phyloP scores from a whole-genome alignment of 2,329 filamentous ascomycete species.

The Simplicillium aogashimaense region DNA sequence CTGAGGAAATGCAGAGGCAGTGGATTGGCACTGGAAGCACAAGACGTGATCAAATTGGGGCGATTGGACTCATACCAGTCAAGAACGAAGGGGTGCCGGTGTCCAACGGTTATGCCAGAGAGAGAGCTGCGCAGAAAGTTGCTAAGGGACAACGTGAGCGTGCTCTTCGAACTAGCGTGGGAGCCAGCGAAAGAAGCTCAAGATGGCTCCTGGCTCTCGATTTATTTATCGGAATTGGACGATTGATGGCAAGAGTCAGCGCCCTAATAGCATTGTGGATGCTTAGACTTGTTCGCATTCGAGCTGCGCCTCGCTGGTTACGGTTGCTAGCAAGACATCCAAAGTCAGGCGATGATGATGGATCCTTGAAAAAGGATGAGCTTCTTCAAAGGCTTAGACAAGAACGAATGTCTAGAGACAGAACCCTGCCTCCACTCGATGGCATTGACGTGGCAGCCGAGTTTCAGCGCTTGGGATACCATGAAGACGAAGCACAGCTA shows the following conservation, averaged over 20 bases:
- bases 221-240: constrained; percentile 65
- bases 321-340: constrained; percentile 38
- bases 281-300: constrained; percentile 33
- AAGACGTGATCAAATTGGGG: constrained; percentile 41
- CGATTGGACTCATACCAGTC: constrained; percentile 45
- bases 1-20: constrained; percentile 50
- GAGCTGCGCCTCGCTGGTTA: constrained; percentile 39
- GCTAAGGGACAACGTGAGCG: constrained; percentile 35
- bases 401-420: not conserved
- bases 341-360: constrained; percentile 14
- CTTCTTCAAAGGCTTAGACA: constrained; percentile 5
- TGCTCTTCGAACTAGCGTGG: constrained; percentile 55
- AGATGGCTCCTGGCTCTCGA: constrained; percentile 69
- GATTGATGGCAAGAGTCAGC: constrained; percentile 20
- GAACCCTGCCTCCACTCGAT: constrained; percentile 27
- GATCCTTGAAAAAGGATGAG: constrained; percentile 3
- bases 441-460: constrained; percentile 74
- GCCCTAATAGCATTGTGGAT: constrained; percentile 42
- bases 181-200: constrained; percentile 66
- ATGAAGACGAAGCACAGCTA: constrained; percentile 52
- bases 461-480: constrained; percentile 47
- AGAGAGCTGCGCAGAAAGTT: constrained; percentile 55
- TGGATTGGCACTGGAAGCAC: constrained; percentile 36
- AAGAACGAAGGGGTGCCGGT: constrained; percentile 31
- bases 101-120: constrained; percentile 55